phyloP scores from a whole-genome alignment of 1,139 yeast species.

The Saccharomyces uvarum region DNA sequence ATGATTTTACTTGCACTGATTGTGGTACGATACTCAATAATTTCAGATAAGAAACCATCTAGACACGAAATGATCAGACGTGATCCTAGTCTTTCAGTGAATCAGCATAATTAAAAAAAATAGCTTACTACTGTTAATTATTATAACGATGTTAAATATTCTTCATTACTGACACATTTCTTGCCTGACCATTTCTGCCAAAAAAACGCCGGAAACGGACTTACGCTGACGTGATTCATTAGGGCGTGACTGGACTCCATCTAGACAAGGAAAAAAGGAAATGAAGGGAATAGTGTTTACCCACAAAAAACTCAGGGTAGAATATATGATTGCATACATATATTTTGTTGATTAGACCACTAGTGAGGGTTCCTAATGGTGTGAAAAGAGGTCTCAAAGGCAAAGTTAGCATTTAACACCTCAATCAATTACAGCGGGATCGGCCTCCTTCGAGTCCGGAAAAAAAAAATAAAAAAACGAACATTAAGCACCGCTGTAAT shows the following conservation, averaged over 20 bases:
- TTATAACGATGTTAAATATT: background rate
- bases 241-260: background rate
- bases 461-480: background rate
- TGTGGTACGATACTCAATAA: constrained; percentile 22
- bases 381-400: background rate
- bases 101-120: background rate
- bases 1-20: constrained; percentile 18
- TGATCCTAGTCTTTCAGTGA: background rate
- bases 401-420: background rate
- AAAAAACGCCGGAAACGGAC: background rate
- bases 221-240: background rate
- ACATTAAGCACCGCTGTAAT: background rate
- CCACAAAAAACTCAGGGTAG: background rate
- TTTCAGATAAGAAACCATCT: constrained; percentile 12
- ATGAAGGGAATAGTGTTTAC: background rate
- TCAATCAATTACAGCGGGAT: background rate
- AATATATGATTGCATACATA: background rate
- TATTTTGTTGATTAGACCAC: background rate
- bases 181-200: background rate
- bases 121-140: background rate
- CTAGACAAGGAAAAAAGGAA: background rate
- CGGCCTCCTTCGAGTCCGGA: background rate
- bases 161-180: background rate
- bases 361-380: background rate
- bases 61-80: background rate